Evolutionary conservation across 371 early-diverging fungal genomes (phyloP).

Genomic region (Circinella minor): DNA sequence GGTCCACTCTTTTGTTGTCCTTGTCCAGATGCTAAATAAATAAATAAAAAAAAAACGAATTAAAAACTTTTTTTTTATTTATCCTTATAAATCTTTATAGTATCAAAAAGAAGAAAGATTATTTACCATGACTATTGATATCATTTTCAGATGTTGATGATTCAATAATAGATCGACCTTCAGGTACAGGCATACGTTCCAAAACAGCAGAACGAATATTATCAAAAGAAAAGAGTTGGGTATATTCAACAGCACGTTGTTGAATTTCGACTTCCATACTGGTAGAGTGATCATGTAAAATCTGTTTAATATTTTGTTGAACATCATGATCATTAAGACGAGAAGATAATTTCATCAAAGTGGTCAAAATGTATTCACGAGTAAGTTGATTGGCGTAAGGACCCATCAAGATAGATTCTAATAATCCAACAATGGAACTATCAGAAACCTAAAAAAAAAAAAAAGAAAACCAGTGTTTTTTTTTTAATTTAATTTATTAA

Average conservation of each 20-base stretch:
- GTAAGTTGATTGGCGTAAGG: constrained; percentile 79
- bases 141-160: constrained; percentile 20
- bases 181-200: constrained; percentile 94
- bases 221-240: constrained; percentile 77
- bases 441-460: constrained; percentile 61
- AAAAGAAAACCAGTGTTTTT: too few species aligned
- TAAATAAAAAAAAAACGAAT: too few species aligned
- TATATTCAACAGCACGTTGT: constrained; percentile 91
- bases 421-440: constrained; percentile 70
- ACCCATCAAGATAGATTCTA: constrained; percentile 77
- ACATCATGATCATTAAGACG: constrained; percentile 68
- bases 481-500: too few species aligned
- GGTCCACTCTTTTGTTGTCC: constrained; percentile 49
- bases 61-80: constrained; percentile 10
- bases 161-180: constrained; percentile 55
- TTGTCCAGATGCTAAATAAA: constrained; percentile 23
- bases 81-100: neutral
- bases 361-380: constrained; percentile 85
- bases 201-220: constrained; percentile 82
- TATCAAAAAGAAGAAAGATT: neutral
- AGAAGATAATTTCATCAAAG: constrained; percentile 87
- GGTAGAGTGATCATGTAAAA: constrained; percentile 66
- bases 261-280: constrained; percentile 92
- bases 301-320: constrained; percentile 51
- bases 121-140: constrained; percentile 36